phyloP scores from a whole-genome alignment of 768 basidiomycete genomes.

The Collybia sp. region DNA sequence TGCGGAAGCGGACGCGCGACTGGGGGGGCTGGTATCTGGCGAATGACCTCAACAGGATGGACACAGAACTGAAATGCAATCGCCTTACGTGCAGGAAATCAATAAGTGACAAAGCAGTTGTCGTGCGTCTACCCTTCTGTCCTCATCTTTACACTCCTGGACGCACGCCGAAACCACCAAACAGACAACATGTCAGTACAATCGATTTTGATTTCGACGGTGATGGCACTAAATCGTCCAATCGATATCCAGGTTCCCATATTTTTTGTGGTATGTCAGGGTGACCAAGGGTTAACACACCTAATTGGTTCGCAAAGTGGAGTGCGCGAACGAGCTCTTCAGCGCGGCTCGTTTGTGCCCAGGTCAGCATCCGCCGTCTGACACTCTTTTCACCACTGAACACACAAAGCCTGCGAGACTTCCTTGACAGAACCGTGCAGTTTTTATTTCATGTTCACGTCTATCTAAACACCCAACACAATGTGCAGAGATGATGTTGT shows the following conservation, averaged over 20 bases:
- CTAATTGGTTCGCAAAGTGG: constrained; percentile 39
- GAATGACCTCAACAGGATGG: constrained; percentile 39
- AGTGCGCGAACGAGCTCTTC: constrained; percentile 84
- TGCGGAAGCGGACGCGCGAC: too few species aligned
- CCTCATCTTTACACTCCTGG: too few species aligned
- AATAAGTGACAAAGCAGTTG: constrained; percentile 77
- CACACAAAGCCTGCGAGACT: constrained; percentile 68
- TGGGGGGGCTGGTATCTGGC: too few species aligned
- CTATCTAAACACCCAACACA: constrained; percentile 3
- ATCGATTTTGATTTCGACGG: not conserved
- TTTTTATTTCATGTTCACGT: not conserved
- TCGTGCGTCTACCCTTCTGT: constrained; percentile 37
- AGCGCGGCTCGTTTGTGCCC: constrained; percentile 75
- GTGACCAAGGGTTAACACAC: not conserved
- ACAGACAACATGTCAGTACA: constrained; percentile 26
- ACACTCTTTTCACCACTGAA: not conserved
- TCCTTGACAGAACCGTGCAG: constrained; percentile 72
- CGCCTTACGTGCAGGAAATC: constrained; percentile 67
- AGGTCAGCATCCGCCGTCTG: constrained; percentile 31
- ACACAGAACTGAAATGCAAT: constrained; percentile 75
- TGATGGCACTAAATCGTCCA: too few species aligned
- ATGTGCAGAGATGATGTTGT: constrained; percentile 57
- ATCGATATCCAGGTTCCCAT: constrained; percentile 74
- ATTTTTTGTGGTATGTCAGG: constrained; percentile 69
- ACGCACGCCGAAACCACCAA: too few species aligned